These are phyloP conservation scores for Zalerion maritima DNA, from an alignment of 495 filamentous ascomycete species.

Conservation along the genomic window DNA sequence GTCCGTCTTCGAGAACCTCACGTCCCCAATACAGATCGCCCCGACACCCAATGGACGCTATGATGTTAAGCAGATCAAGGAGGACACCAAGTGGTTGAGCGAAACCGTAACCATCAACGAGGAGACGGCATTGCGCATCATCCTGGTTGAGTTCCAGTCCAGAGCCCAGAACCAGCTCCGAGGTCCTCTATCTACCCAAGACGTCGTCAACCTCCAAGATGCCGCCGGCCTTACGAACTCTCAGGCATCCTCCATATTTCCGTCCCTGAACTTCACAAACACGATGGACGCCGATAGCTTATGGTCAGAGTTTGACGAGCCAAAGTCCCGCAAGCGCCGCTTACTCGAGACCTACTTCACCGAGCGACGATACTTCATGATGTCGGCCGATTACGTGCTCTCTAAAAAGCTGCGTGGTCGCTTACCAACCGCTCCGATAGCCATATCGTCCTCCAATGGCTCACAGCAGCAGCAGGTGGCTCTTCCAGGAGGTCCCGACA, in stretches of 20 bases:
- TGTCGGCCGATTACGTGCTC: conserved; percentile 27
- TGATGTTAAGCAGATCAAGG: conserved; percentile 69
- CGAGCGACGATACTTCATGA: conserved; percentile 47
- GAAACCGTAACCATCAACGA: conserved; percentile 63
- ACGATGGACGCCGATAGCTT: conserved; percentile 32
- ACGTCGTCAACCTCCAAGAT: conserved; percentile 49
- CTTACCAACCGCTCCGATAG: conserved; percentile 10
- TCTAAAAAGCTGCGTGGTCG: conserved; percentile 27
- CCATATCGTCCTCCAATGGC: conserved; percentile 1
- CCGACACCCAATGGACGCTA: conserved; percentile 51
- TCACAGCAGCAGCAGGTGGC: conserved; percentile 11
- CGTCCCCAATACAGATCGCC: conserved; percentile 76
- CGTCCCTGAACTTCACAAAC: conserved; percentile 24
- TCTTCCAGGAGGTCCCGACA: conserved; percentile 14
- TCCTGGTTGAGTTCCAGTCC: conserved; percentile 70
- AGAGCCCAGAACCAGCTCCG: conserved; percentile 51
- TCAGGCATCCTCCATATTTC: conserved; percentile 31
- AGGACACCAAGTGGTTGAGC: conserved; percentile 75
- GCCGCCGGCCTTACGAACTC: conserved; percentile 44
- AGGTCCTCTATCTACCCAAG: conserved; percentile 50
- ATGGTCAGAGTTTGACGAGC: conserved; percentile 40
- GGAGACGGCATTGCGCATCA: conserved; percentile 65
- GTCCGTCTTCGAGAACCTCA: conserved; percentile 68
- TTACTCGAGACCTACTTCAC: conserved; percentile 54
- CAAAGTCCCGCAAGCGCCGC: conserved; percentile 42